A percentile compares a stretch with the other conserved stretches of the same genome.
Evolutionary conservation across 306 rosid genomes (phyloP).

Genomic region (Crotalaria pallida): DNA sequence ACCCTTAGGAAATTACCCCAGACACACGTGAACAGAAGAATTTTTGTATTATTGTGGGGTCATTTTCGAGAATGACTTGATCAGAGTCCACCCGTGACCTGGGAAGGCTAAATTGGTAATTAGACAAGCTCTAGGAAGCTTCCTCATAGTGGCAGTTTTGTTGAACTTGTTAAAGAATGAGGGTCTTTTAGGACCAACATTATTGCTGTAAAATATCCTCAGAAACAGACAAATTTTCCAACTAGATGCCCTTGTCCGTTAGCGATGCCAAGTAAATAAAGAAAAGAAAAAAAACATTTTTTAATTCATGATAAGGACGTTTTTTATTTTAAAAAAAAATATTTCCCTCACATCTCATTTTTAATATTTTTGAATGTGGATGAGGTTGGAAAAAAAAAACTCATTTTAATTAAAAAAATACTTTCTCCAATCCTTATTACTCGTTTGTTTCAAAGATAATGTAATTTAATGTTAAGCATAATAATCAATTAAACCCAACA

Average conservation of each 20-base stretch:
- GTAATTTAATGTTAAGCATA: too few relatives aligned
- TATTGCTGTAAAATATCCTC: slow-evolving; percentile 33
- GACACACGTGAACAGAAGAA: slow-evolving; percentile 44
- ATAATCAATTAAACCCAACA: too few relatives aligned
- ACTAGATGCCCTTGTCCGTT: slow-evolving; percentile 39
- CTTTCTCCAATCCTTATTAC: too few relatives aligned
- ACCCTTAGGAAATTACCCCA: slow-evolving; percentile 14
- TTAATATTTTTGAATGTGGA: too few relatives aligned
- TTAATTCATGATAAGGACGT: too few relatives aligned
- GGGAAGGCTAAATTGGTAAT: slow-evolving; percentile 32
- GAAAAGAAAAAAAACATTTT: background rate
- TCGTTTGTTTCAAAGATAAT: too few relatives aligned
- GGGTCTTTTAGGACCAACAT: slow-evolving; percentile 24
- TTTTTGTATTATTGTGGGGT: slow-evolving; percentile 44
- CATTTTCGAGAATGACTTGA: slow-evolving; percentile 43
- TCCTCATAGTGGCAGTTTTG: slow-evolving; percentile 30
- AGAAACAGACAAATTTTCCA: slow-evolving; percentile 45
- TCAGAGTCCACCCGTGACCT: slow-evolving; percentile 44
- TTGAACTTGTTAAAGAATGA: background rate
- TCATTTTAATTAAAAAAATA: too few relatives aligned
- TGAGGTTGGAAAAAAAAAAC: too few relatives aligned
- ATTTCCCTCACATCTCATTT: too few relatives aligned
- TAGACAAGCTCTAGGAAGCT: slow-evolving; percentile 18
- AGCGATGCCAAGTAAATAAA: slow-evolving; percentile 21
- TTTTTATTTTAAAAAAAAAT: too few relatives aligned